A percentile compares a stretch with the other conserved stretches of the same genome.
phyloP scores from a whole-genome alignment of 495 filamentous ascomycete species.

The Aspergillus sparsus region DNA sequence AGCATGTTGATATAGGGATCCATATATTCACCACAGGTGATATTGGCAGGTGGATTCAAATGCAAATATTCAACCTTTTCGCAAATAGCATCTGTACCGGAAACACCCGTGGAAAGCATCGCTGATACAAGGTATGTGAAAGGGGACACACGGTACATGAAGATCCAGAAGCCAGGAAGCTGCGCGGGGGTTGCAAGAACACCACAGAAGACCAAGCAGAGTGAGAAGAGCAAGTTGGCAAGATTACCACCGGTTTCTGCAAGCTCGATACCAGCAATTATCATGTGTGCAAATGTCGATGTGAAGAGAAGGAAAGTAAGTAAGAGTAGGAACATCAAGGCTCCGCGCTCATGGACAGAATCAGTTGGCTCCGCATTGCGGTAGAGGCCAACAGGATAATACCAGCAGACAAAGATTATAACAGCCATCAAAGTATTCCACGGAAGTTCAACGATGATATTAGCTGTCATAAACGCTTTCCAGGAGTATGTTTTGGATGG shows the following conservation, averaged over 20 bases:
- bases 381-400: conserved; percentile 68
- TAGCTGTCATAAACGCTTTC: conserved; percentile 68
- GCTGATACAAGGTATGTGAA: conserved; percentile 70
- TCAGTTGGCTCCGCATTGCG: conserved; percentile 49
- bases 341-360: conserved; percentile 52
- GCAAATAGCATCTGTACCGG: conserved; percentile 60
- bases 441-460: conserved; percentile 73
- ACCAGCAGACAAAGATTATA: conserved; percentile 65
- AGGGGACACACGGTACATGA: conserved; percentile 77
- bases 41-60: conserved; percentile 51
- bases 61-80: conserved; percentile 56
- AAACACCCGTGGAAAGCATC: conserved; percentile 63
- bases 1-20: conserved; percentile 43
- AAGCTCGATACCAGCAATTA: conserved; percentile 62
- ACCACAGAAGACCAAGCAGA: conserved; percentile 63
- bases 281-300: conserved; percentile 65
- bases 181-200: conserved; percentile 64
- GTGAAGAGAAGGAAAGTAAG: conserved; percentile 59
- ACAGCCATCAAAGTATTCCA: conserved; percentile 69
- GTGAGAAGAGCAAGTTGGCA: conserved; percentile 62
- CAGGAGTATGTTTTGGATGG: conserved; percentile 75
- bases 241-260: conserved; percentile 64
- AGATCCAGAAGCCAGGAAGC: conserved; percentile 77
- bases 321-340: conserved; percentile 59
- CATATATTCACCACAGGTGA: conserved; percentile 61